phyloP scores from a whole-genome alignment of 2,329 filamentous ascomycete genomes.

The Phyllosticta citribraziliensis region DNA sequence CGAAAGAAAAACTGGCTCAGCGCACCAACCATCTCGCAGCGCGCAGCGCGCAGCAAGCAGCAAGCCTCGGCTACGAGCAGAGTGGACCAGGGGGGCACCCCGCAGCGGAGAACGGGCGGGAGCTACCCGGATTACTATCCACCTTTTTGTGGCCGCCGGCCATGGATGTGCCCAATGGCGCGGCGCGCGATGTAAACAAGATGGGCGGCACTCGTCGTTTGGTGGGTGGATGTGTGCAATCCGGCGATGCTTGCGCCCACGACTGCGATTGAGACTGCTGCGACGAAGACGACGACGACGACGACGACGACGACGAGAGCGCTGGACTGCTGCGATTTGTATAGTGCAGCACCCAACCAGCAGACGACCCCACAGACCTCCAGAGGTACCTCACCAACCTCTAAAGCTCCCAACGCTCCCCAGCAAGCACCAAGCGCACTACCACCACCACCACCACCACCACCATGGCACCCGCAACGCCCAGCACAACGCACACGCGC shows the following conservation, averaged over 20 bases:
- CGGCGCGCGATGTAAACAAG: neutral
- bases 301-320: neutral
- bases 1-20: no score
- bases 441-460: neutral
- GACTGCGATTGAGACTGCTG: no score
- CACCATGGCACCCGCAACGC: neutral
- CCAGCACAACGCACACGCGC: slow-evolving; percentile 30
- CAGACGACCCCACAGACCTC: no score
- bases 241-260: no score
- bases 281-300: neutral
- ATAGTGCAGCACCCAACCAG: no score
- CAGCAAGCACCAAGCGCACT: no score
- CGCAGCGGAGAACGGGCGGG: neutral
- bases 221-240: no score
- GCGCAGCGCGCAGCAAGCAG: neutral
- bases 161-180: neutral
- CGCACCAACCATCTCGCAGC: no score
- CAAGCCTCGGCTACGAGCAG: neutral
- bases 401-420: no score
- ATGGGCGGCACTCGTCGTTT: neutral
- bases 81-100: neutral
- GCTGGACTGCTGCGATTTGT: no score
- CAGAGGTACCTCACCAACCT: no score
- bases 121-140: neutral
- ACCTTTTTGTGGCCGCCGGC: neutral